phyloP scores from a whole-genome alignment of 2,329 filamentous ascomycete genomes.

The Bertia moriformis region DNA sequence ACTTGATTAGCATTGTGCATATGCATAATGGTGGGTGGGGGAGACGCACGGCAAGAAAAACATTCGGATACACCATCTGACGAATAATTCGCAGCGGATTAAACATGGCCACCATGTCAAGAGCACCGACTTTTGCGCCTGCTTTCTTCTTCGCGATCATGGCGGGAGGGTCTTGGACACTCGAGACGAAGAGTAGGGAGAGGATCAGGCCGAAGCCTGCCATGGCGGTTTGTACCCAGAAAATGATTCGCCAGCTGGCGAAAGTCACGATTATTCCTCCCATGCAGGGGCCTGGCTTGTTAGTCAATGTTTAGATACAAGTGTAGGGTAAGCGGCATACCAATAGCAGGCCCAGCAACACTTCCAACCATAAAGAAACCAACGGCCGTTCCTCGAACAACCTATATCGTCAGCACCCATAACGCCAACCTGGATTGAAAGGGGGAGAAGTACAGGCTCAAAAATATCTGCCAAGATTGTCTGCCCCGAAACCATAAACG shows the following conservation, averaged over 20 bases:
- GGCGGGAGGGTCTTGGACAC: too few relatives aligned
- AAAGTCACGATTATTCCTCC: slow-evolving; percentile 15
- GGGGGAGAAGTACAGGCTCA: slow-evolving; percentile 12
- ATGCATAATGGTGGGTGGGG: slow-evolving; percentile 4
- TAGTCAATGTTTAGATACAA: background rate
- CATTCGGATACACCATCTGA: slow-evolving; percentile 9
- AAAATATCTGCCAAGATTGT: slow-evolving; percentile 21
- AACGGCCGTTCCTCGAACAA: slow-evolving; percentile 19
- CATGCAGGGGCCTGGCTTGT: slow-evolving; percentile 10
- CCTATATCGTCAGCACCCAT: background rate
- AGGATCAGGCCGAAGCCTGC: slow-evolving; percentile 11
- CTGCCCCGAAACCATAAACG: slow-evolving; percentile 21
- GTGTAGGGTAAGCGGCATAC: slow-evolving; percentile 8
- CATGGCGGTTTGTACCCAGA: slow-evolving; percentile 17
- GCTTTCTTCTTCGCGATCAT: slow-evolving; percentile 1
- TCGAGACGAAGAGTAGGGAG: slow-evolving; percentile 11
- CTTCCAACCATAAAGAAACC: slow-evolving; percentile 25
- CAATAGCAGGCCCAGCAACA: slow-evolving; percentile 23
- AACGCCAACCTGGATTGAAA: background rate
- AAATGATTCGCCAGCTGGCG: slow-evolving; percentile 13
- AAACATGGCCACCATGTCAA: slow-evolving; percentile 5
- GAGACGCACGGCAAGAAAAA: slow-evolving; percentile 9
- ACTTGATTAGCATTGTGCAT: slow-evolving; percentile 2
- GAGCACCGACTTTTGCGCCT: background rate
- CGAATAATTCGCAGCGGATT: slow-evolving; percentile 9